phyloP scores from a whole-genome alignment of 345 rosid species.

The Eutrema yunnanense region DNA sequence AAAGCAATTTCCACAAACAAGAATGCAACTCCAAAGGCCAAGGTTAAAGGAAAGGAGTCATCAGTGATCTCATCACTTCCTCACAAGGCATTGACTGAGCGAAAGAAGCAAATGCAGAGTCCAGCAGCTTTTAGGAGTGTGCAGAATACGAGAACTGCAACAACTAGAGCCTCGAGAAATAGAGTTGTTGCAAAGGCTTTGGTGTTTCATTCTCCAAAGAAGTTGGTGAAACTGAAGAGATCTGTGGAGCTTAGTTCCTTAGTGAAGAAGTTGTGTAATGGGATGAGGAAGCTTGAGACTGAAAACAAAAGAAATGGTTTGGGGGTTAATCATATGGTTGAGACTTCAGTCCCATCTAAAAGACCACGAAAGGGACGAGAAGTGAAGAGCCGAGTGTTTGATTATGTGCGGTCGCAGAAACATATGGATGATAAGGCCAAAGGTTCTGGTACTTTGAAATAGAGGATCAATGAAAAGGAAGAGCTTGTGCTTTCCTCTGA shows the following conservation, averaged over 20 bases:
- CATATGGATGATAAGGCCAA: slow-evolving; percentile 29
- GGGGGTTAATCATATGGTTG: slow-evolving; percentile 21
- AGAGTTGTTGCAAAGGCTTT: slow-evolving; percentile 51
- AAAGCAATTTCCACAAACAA: slow-evolving; percentile 30
- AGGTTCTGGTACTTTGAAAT: slow-evolving; percentile 33
- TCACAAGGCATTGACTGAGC: slow-evolving; percentile 50
- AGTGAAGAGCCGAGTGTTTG: slow-evolving; percentile 90
- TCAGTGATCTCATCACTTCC: slow-evolving; percentile 23
- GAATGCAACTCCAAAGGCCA: slow-evolving; percentile 41
- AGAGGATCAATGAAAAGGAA: slow-evolving; percentile 24
- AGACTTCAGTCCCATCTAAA: slow-evolving; percentile 34
- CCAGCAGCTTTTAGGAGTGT: slow-evolving; percentile 54
- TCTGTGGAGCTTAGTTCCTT: slow-evolving; percentile 46
- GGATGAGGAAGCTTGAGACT: slow-evolving; percentile 69
- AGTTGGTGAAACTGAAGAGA: slow-evolving; percentile 44
- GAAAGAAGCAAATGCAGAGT: slow-evolving; percentile 41
- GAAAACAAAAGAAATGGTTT: slow-evolving; percentile 38
- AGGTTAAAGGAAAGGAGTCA: slow-evolving; percentile 29
- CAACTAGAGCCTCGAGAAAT: slow-evolving; percentile 32
- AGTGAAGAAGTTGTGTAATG: slow-evolving; percentile 44
- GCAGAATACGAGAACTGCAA: slow-evolving; percentile 43
- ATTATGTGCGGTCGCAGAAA: slow-evolving; percentile 40
- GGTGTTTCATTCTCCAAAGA: slow-evolving; percentile 83
- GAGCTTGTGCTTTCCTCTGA: not conserved
- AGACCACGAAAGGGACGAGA: slow-evolving; percentile 52